Evolutionary conservation across 306 rosid genomes (phyloP).

Genomic region (Aeschynomene evenia): DNA sequence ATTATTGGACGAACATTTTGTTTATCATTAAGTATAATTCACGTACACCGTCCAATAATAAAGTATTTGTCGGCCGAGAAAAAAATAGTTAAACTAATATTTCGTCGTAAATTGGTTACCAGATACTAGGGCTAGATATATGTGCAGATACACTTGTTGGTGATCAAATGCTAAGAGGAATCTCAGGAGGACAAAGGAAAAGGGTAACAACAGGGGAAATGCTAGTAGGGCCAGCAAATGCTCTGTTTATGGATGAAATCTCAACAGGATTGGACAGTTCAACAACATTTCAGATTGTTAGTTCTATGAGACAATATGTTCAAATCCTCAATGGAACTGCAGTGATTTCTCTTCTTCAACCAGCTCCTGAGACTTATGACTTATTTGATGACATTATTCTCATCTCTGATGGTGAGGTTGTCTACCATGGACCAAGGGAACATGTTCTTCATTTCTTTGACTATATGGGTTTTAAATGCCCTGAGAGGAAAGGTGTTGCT

Average conservation of each 20-base stretch:
- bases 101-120: too few relatives aligned
- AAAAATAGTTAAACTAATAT: too few relatives aligned
- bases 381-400: conserved; percentile 61
- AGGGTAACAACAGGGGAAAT: conserved; percentile 77
- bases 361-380: conserved; percentile 56
- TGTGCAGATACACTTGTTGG: conserved; percentile 88
- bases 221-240: conserved; percentile 61
- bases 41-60: too few relatives aligned
- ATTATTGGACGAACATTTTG: too few relatives aligned
- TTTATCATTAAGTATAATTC: too few relatives aligned
- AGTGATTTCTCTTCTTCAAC: conserved; percentile 54
- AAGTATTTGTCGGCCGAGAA: too few relatives aligned
- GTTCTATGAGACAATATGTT: conserved; percentile 40
- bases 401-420: conserved; percentile 54
- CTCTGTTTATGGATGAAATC: conserved; percentile 62
- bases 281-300: conserved; percentile 61
- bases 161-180: conserved; percentile 72
- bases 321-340: conserved; percentile 53
- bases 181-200: conserved; percentile 92
- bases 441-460: conserved; percentile 50
- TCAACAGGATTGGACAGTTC: conserved; percentile 65
- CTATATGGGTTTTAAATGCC: conserved; percentile 52
- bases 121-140: conserved; percentile 81
- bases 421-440: conserved; percentile 59
- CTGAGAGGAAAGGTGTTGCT: conserved; percentile 57